These are phyloP conservation scores for Calocera viscosa DNA, from an alignment of 768 basidiomycete genomes.

Conservation along the genomic window DNA sequence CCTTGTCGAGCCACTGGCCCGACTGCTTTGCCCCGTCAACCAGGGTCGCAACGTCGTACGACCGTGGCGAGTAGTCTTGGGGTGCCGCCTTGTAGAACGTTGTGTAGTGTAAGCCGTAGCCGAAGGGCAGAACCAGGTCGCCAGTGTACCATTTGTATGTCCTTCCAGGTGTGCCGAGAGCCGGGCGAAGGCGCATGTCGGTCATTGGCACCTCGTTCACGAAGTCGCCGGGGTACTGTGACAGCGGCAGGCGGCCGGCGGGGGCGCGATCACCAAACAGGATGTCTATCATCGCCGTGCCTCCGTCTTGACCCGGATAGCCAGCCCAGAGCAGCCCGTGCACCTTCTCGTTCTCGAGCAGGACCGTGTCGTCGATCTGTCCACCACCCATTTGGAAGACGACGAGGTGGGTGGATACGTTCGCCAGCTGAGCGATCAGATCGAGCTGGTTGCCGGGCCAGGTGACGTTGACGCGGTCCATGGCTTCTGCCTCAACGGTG, in stretches of 20 bases:
- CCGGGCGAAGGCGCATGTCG: constrained; percentile 44
- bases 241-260: constrained; percentile 42
- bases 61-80: constrained; percentile 12
- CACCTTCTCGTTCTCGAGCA: constrained; percentile 39
- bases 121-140: constrained; percentile 42
- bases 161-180: constrained; percentile 38
- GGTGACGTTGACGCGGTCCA: constrained; percentile 37
- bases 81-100: constrained; percentile 32
- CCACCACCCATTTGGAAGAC: constrained; percentile 48
- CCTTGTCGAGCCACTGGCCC: constrained; percentile 31
- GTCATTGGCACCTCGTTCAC: constrained; percentile 42
- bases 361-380: constrained; percentile 38
- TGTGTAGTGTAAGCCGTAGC: constrained; percentile 44
- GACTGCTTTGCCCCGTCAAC: constrained; percentile 19
- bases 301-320: constrained; percentile 46
- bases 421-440: constrained; percentile 35
- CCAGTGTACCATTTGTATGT: constrained; percentile 49
- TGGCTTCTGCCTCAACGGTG: constrained; percentile 36
- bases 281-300: constrained; percentile 42
- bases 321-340: constrained; percentile 46
- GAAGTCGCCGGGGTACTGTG: constrained; percentile 43
- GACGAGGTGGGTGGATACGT: constrained; percentile 40
- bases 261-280: constrained; percentile 41
- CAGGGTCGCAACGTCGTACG: constrained; percentile 35
- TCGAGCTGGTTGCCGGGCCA: constrained; percentile 49